A percentile compares a stretch with the other conserved stretches of the same genome.
These are phyloP conservation scores for Musa troglodytarum DNA, from an alignment of 176 grass and related monocot species.

Conservation along the genomic window DNA sequence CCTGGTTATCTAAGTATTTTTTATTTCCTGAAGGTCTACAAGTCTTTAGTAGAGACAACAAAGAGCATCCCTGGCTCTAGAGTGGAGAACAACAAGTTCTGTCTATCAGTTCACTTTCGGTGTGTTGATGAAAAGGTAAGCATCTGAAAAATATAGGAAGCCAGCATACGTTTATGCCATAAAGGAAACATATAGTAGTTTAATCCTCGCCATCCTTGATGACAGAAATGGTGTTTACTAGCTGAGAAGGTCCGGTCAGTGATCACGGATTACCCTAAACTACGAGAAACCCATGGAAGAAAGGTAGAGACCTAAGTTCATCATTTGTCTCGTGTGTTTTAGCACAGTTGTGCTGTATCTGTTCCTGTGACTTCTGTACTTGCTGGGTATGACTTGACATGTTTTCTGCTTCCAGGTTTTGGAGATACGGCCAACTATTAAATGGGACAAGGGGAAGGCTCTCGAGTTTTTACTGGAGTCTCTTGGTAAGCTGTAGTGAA, in stretches of 20 bases:
- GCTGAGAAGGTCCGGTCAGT: neutral
- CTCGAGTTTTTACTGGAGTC: conserved; percentile 17
- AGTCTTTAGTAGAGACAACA: neutral
- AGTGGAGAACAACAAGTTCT: conserved; percentile 18
- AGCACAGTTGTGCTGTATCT: neutral
- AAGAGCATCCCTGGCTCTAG: conserved; percentile 1
- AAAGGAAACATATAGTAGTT: too few species aligned
- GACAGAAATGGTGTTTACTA: conserved; percentile 10
- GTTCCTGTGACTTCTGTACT: too few species aligned
- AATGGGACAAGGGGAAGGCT: conserved; percentile 18
- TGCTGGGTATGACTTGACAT: neutral
- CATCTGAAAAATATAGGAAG: too few species aligned
- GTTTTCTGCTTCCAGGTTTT: conserved; percentile 1
- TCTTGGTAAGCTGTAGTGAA: neutral
- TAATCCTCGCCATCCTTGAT: too few species aligned
- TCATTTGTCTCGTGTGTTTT: neutral
- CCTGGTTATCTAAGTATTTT: neutral
- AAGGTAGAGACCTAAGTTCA: neutral
- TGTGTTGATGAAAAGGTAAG: conserved; percentile 13
- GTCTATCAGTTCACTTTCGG: conserved; percentile 15
- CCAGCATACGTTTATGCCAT: too few species aligned
- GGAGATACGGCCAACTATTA: conserved; percentile 17
- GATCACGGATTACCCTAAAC: conserved; percentile 12
- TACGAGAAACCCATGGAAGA: conserved; percentile 9
- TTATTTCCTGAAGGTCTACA: neutral